phyloP scores from a whole-genome alignment of 139 green algal genomes.

The Picochlorum sp. region DNA sequence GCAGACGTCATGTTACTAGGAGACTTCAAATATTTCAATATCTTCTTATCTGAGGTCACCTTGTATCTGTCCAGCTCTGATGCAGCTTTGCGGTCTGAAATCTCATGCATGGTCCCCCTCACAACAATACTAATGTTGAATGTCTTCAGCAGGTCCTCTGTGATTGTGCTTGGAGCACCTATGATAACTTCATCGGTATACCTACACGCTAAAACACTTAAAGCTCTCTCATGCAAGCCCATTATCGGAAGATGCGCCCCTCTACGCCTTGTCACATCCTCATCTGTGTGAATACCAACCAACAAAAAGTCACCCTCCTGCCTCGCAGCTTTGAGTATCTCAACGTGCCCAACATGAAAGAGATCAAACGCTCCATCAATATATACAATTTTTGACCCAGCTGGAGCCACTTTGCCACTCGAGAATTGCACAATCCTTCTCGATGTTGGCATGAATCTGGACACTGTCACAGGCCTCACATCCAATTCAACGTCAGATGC shows the following conservation, averaged over 20 bases:
- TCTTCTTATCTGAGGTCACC: slow-evolving; percentile 23
- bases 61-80: slow-evolving; percentile 29
- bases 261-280: slow-evolving; percentile 68
- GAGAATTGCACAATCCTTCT: slow-evolving; percentile 69
- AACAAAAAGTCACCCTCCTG: slow-evolving; percentile 89
- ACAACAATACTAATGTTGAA: slow-evolving; percentile 95
- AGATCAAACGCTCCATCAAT: slow-evolving; percentile 98
- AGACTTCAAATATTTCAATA: slow-evolving; percentile 53
- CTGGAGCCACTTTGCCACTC: slow-evolving; percentile 29
- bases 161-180: slow-evolving; percentile 57
- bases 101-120: slow-evolving; percentile 66
- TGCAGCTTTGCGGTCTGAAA: slow-evolving; percentile 10
- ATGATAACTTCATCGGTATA: slow-evolving; percentile 97
- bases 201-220: slow-evolving; percentile 90
- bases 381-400: slow-evolving; percentile 82
- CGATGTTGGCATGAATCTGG: slow-evolving; percentile 87
- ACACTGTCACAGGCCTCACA: slow-evolving; percentile 23
- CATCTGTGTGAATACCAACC: slow-evolving; percentile 93
- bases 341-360: slow-evolving; percentile 93
- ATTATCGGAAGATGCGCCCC: slow-evolving; percentile 93
- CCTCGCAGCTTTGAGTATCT: slow-evolving; percentile 78
- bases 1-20: slow-evolving; percentile 64
- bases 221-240: slow-evolving; percentile 90
- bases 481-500: background rate
- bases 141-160: slow-evolving; percentile 82